These are phyloP conservation scores for Trichoderma afroharzianum DNA, from an alignment of 2,329 filamentous ascomycete species.

Conservation along the genomic window DNA sequence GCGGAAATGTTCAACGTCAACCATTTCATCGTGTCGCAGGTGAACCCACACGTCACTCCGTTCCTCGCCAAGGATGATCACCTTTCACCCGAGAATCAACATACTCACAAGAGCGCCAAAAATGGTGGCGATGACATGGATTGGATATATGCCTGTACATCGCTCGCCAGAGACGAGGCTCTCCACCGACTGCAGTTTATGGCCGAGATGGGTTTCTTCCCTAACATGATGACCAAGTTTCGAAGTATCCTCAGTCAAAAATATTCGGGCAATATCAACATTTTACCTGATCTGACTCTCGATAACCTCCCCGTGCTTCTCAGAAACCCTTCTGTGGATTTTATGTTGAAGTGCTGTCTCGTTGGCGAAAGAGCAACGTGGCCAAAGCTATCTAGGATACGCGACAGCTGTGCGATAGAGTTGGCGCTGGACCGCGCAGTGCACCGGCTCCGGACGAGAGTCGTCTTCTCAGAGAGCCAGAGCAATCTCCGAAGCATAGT, in stretches of 20 bases:
- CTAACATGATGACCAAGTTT: conserved; percentile 73
- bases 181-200: conserved; percentile 78
- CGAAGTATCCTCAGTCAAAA: conserved; percentile 81
- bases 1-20: conserved; percentile 98
- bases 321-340: conserved; percentile 79
- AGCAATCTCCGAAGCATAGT: conserved; percentile 52
- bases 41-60: conserved; percentile 89
- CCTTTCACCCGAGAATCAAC: conserved; percentile 36
- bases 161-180: conserved; percentile 73
- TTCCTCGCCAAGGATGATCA: conserved; percentile 76
- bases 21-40: conserved; percentile 95
- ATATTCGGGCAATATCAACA: conserved; percentile 94
- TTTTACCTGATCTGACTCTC: conserved; percentile 74
- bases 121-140: conserved; percentile 40
- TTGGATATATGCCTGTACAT: conserved; percentile 65
- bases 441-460: conserved; percentile 61
- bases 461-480: conserved; percentile 66
- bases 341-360: conserved; percentile 76
- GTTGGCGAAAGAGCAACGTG: conserved; percentile 84
- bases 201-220: conserved; percentile 75
- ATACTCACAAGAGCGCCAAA: conserved; percentile 26
- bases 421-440: conserved; percentile 76
- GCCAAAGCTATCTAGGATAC: conserved; percentile 81
- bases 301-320: conserved; percentile 73
- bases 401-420: conserved; percentile 86